These are phyloP conservation scores for Polytolypa hystricis DNA, from an alignment of 2,329 filamentous ascomycete species.

Conservation along the genomic window DNA sequence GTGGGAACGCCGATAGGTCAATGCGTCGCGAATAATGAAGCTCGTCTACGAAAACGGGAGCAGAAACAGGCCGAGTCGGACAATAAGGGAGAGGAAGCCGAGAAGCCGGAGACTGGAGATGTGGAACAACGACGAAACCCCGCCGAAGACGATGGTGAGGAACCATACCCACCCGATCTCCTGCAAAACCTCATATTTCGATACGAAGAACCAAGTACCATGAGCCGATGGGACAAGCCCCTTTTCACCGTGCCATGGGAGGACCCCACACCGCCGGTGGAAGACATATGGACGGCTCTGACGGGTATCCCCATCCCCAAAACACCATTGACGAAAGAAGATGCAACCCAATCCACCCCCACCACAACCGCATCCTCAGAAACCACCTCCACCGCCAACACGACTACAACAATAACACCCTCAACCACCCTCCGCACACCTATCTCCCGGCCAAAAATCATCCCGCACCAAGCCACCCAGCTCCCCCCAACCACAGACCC, in stretches of 20 bases:
- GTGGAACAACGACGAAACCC: constrained; percentile 4
- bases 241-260: constrained; percentile 51
- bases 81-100: constrained; percentile 2
- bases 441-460: constrained; percentile 13
- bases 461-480: constrained; percentile 33
- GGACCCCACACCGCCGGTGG: constrained; percentile 44
- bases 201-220: constrained; percentile 57
- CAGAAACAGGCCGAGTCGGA: neutral
- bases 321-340: constrained; percentile 10
- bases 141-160: constrained; percentile 16
- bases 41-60: constrained; percentile 19
- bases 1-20: constrained; percentile 46
- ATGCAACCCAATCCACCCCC: constrained; percentile 7
- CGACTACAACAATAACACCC: neutral
- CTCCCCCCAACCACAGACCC: constrained; percentile 29
- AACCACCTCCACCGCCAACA: constrained; percentile 6
- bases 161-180: constrained; percentile 42
- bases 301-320: constrained; percentile 28
- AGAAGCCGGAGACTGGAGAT: neutral
- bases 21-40: constrained; percentile 45
- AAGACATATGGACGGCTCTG: constrained; percentile 50
- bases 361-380: constrained; percentile 11
- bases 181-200: constrained; percentile 55
- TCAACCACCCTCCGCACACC: constrained; percentile 3
- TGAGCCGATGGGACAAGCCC: constrained; percentile 55